Evolutionary conservation across 176 grass and related monocot species (phyloP), one percentile per base, ranked within the genome.

Genomic region (Musa itinerans): DNA sequence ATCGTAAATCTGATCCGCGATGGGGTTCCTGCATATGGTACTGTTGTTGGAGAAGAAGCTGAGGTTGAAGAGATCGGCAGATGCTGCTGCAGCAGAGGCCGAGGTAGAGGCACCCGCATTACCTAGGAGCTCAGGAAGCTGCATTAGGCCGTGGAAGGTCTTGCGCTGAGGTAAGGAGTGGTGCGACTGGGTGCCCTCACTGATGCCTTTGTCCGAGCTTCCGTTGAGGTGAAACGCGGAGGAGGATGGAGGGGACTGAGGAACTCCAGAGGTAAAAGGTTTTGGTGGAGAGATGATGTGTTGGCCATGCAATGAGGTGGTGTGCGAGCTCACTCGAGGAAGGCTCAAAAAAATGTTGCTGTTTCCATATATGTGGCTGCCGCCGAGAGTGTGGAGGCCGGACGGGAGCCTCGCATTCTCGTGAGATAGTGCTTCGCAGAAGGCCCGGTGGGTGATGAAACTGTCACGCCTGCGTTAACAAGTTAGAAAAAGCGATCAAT

Each of bases 391-490:
- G 22, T 43, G 34, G 34, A 92, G 87, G 7, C 83, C 87, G 1
- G 87, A 82, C 25, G 92, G 89, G 69, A 96, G 87, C 77, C 92
- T 74, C 10, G 82, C 85, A 75, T 86, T 96, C 81, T 96, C 92
- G 83, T 96, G 92, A 5, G 92, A 80, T 9, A 96, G 83, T 1
- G 92, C 92, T 22, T 96, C 92, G 48, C 92, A 96, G 85, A 96
- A 96, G 15, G 92, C 92, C 75, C 92, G 69, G 84, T 96, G 92
- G 8, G 92, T 96, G 86, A 96, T 92, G 86, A 96, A 96, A 80
- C 92, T 96, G 84, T 96, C 92, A 73, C 92, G 88, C 89, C 92
- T 96, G 89, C 76, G 87, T 80, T 69, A 26, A 80, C 11, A 15
- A 8, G 17, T 19, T 19, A n/a, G 57, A 62, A 62, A 2, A 17